Evolutionary conservation across 2,329 filamentous ascomycete species (phyloP), one percentile per base, ranked within the genome.

Genomic region (Xylariales sp.): DNA sequence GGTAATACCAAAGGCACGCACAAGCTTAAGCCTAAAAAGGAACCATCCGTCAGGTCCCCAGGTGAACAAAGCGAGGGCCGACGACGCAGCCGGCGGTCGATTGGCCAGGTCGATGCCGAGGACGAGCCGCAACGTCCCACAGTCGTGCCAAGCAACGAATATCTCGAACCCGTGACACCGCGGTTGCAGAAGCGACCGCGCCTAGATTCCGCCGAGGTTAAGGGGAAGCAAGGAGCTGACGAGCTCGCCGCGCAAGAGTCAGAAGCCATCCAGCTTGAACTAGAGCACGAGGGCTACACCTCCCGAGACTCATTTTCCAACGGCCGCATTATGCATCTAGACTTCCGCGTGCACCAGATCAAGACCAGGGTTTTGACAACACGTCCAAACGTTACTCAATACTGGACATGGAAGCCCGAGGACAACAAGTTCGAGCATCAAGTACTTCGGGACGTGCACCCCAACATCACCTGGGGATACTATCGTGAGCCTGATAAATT

Each of bases 341-440:
- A 89, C 74, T 89, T 83, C 79, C 82, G 84, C 16, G 73, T 89
- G 12, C 78, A 83, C 53, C 84, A 86, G 69, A 81, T 89, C 71
- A 87, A 86, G 77, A 84, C 83, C 2, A 76, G 78, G 14, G 70
- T 78, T 10, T 80, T 83, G 58, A 83, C 85, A 0, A 85, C 82
- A 28, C 83, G 83, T 61, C 76, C 79, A 2, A 72, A 79, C 12
- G 83, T 85, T 5, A 87, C 84, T 12, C 86, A 88, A 73, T 88
- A 87, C 76, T 86, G 85, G 85, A 84, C 85, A 57, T 88, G 83
- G 82, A 76, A 80, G 36, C 73, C 74, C 6, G 78, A 79, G 14
- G 78, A 78, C 60, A 72, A 75, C 28, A 71, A 78, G 55, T 85
- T 88, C 61, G 83, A 87, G 77, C 86, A 88, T 69, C 86, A 87